These are phyloP conservation scores for Kokia cookei DNA, from an alignment of 441 rosid genomes.

Conservation along the genomic window DNA sequence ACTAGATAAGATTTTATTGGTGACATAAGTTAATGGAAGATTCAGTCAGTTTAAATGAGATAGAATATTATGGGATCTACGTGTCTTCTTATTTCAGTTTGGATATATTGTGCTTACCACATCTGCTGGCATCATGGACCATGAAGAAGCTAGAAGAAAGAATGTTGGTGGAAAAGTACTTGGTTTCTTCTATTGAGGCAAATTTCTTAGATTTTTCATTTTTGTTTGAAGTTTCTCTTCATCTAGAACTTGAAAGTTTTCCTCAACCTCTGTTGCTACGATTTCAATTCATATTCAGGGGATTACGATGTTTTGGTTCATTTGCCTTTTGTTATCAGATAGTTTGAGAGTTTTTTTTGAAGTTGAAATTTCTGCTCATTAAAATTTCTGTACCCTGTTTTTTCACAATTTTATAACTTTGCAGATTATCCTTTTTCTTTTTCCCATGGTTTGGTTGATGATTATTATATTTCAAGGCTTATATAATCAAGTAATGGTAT, in stretches of 20 bases:
- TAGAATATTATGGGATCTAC: no score
- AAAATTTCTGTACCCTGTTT: no score
- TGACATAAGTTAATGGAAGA: background rate
- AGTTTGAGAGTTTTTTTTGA: no score
- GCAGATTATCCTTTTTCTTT: no score
- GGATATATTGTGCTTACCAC: constrained; percentile 65
- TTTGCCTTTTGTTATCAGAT: no score
- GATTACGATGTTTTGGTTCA: no score
- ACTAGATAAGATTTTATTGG: background rate
- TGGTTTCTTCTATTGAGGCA: constrained; percentile 47
- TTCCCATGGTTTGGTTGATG: no score
- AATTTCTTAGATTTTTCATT: background rate
- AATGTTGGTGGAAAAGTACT: constrained; percentile 66
- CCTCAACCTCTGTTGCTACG: background rate
- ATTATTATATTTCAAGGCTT: no score
- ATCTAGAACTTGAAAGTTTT: background rate
- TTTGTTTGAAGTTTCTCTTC: background rate
- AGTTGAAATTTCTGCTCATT: no score
- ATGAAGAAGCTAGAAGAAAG: constrained; percentile 69
- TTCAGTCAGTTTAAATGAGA: background rate
- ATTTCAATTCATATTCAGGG: background rate
- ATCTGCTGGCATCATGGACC: constrained; percentile 67
- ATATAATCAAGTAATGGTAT: no score
- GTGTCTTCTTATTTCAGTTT: constrained; percentile 28
- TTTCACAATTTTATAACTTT: no score